These are phyloP conservation scores for Colletotrichum agaves DNA, from an alignment of 2,329 filamentous ascomycete genomes.

Conservation along the genomic window DNA sequence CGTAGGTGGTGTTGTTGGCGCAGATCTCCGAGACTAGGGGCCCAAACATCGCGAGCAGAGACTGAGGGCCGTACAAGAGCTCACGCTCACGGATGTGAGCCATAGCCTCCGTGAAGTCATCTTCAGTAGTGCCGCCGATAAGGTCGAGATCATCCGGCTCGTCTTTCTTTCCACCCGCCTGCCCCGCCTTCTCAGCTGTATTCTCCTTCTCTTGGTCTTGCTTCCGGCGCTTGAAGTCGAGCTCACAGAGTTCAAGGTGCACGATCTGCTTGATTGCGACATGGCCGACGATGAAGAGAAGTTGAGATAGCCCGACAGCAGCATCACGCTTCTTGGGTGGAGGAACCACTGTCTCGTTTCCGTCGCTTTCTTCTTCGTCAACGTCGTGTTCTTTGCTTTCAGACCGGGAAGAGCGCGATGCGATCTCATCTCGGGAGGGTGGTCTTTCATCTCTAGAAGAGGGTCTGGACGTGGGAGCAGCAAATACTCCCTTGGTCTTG, in stretches of 20 bases:
- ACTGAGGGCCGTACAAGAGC: conserved; percentile 82
- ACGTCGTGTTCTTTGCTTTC: conserved; percentile 39
- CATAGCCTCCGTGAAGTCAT: conserved; percentile 90
- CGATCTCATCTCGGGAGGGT: conserved; percentile 21
- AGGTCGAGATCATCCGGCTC: conserved; percentile 92
- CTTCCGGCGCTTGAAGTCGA: conserved; percentile 97
- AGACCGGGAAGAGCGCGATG: conserved; percentile 12
- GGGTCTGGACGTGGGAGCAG: conserved; percentile 45
- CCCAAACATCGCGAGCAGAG: conserved; percentile 89
- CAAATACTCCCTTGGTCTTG: conserved; percentile 86
- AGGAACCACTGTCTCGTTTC: conserved; percentile 41
- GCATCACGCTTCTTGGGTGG: conserved; percentile 70
- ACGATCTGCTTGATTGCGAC: conserved; percentile 99
- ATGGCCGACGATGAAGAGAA: conserved; percentile 95
- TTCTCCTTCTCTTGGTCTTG: conserved; percentile 82
- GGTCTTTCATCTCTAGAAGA: conserved; percentile 52
- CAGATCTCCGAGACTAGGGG: conserved; percentile 94
- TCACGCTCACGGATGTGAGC: conserved; percentile 85
- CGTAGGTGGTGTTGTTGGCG: conserved; percentile 91
- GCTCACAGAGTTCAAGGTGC: conserved; percentile 95
- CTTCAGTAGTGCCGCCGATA: conserved; percentile 95
- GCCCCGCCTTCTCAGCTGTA: conserved; percentile 50
- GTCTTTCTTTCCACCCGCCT: conserved; percentile 47
- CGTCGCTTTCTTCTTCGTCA: conserved; percentile 42
- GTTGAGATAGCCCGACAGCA: conserved; percentile 83